Conservation (phyloP, 306 rosid genomes). For the Calophaca sinica region DNA sequence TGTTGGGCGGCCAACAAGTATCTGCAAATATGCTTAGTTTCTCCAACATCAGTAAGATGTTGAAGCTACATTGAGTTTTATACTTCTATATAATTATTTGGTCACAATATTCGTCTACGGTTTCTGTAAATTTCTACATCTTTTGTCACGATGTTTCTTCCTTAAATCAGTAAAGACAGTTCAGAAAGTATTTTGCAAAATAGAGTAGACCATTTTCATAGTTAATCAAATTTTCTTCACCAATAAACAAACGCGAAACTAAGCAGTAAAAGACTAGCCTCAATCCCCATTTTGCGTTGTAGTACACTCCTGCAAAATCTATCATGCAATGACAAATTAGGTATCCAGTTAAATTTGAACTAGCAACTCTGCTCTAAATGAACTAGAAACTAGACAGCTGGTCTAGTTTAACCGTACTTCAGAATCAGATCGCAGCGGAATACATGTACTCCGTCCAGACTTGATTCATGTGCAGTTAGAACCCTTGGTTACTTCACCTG, state of each 20-base stretch:
- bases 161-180: slow-evolving; percentile 22
- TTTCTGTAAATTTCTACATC: background rate
- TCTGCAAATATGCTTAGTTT: background rate
- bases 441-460: background rate
- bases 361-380: background rate
- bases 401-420: background rate
- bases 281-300: slow-evolving; percentile 1
- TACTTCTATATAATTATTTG: too few relatives aligned
- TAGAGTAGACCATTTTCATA: slow-evolving; percentile 2
- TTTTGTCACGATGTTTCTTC: background rate
- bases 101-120: background rate
- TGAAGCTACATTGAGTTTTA: background rate
- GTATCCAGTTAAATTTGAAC: background rate
- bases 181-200: background rate
- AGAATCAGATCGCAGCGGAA: background rate
- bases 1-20: background rate
- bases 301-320: background rate
- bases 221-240: background rate
- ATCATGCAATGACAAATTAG: background rate
- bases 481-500: slow-evolving; percentile 12
- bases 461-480: too few relatives aligned
- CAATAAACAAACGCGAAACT: slow-evolving; percentile 1
- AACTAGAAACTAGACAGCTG: slow-evolving; percentile 17
- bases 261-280: background rate
- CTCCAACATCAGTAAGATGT: background rate